Base-by-base conservation (phyloP, 495 filamentous ascomycete species). In the Podospora sp. region DNA sequence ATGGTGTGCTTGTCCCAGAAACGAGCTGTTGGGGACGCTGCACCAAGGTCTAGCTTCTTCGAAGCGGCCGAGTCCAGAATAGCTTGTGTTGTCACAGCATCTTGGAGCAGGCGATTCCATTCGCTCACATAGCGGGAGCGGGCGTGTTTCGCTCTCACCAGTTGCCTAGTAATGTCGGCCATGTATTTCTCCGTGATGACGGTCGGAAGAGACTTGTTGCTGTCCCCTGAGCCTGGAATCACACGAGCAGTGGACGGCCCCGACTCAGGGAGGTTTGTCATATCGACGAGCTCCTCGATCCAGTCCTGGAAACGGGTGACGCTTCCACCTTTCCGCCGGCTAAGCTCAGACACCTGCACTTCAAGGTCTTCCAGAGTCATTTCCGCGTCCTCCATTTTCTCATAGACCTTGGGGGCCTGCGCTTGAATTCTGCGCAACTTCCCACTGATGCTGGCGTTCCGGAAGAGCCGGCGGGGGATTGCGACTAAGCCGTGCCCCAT, bases 401-500 rank as follows among this genome's bases (percentile, higher is more conserved):
- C 95, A 74, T 97, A 91, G 4, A 92, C 78, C 71, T 84, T 89
- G 14, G 94, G 92, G 6, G 95, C 95, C 65, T 90, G 85, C 2
- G 85, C 79, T 73, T 98, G 93, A 21, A 97, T 80, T 29, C 89
- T 83, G 62, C 87, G 86, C 51, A 99, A 74, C 57, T 88, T 86
- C 56, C 85, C 85, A 72, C 89, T 90, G 60, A 90, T 84, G 70
- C 88, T 90, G 16, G 92, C 88, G 71, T 90, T 91, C 55, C 88
- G 86, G 73, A 93, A 89, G 0, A 99, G 77, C 20, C 85, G 85
- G 70, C 94, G 85, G 6, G 95, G 95, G 56, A 98, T 90, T 14
- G 95, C 90, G 51, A 99, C 95, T 46, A 98, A 81, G 11, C 95
- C 95, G 71, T 99, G 94, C 7, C 95, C 95, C 95, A 99, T 97